Evolutionary conservation across 176 grass and related monocot genomes (phyloP).

Genomic region (Phyllostachys edulis): DNA sequence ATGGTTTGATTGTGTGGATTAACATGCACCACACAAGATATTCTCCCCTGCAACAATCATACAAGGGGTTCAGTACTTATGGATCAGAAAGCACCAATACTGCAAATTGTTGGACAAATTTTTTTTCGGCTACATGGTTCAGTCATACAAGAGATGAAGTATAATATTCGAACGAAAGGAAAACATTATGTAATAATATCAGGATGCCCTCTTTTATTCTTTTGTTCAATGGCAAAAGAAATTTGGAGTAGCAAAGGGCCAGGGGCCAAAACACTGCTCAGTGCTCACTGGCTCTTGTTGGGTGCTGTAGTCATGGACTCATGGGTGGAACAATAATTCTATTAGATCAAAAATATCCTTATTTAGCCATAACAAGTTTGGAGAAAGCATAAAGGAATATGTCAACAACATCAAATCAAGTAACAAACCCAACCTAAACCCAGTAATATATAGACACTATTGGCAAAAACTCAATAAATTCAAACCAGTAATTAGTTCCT

Average conservation of each 20-base stretch:
- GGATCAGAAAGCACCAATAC: slow-evolving; percentile 1
- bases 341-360: background rate
- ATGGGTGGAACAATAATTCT: background rate
- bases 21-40: slow-evolving; percentile 52
- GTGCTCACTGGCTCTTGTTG: background rate
- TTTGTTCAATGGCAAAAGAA: background rate
- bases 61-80: slow-evolving; percentile 6
- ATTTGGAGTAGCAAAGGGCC: background rate
- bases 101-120: background rate
- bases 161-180: background rate
- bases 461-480: background rate
- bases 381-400: background rate
- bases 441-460: background rate
- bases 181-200: background rate
- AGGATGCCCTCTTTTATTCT: background rate
- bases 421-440: background rate
- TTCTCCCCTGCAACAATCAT: slow-evolving; percentile 44
- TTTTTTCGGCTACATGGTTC: background rate
- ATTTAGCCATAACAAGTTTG: slow-evolving; percentile 1
- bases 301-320: background rate
- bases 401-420: slow-evolving; percentile 6
- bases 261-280: background rate
- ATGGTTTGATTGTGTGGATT: slow-evolving; percentile 58
- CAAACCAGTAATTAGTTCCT: background rate
- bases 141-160: background rate